A percentile compares a stretch with the other conserved stretches of the same genome.
These are phyloP conservation scores for Chaetomium tenue DNA, from an alignment of 495 filamentous ascomycete species.

Conservation along the genomic window DNA sequence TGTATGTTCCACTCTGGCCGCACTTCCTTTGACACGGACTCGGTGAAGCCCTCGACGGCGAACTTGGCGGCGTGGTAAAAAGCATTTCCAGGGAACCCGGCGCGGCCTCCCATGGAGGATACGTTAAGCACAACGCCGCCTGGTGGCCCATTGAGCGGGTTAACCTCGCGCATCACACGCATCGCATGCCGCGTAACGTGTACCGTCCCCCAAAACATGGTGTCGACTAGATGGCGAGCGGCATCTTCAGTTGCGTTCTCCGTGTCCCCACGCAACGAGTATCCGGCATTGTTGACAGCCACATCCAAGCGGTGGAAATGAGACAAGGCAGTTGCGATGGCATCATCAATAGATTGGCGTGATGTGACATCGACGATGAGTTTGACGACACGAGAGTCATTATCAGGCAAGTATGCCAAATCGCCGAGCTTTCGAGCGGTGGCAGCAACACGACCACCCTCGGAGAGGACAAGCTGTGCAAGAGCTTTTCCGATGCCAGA, in stretches of 20 bases:
- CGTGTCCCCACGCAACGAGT: conserved; percentile 46
- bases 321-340: conserved; percentile 37
- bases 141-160: conserved; percentile 31
- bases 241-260: conserved; percentile 45
- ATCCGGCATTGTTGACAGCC: conserved; percentile 59
- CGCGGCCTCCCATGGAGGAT: conserved; percentile 52
- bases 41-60: conserved; percentile 57
- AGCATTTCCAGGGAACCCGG: conserved; percentile 45
- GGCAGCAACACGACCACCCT: conserved; percentile 48
- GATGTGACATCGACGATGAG: conserved; percentile 49
- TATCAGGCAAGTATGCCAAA: conserved; percentile 41
- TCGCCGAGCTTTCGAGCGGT: conserved; percentile 44
- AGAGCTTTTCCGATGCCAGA: conserved; percentile 49
- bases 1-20: conserved; percentile 53
- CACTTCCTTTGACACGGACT: conserved; percentile 52
- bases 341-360: conserved; percentile 39
- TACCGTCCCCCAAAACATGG: conserved; percentile 55
- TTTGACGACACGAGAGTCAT: conserved; percentile 41
- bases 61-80: conserved; percentile 60
- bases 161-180: conserved; percentile 48
- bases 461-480: conserved; percentile 40
- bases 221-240: conserved; percentile 47
- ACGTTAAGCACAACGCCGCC: conserved; percentile 57
- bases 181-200: conserved; percentile 46
- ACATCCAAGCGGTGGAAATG: conserved; percentile 53